Conservation (phyloP, 2,329 filamentous ascomycete species). For the Lojkania enalia region DNA sequence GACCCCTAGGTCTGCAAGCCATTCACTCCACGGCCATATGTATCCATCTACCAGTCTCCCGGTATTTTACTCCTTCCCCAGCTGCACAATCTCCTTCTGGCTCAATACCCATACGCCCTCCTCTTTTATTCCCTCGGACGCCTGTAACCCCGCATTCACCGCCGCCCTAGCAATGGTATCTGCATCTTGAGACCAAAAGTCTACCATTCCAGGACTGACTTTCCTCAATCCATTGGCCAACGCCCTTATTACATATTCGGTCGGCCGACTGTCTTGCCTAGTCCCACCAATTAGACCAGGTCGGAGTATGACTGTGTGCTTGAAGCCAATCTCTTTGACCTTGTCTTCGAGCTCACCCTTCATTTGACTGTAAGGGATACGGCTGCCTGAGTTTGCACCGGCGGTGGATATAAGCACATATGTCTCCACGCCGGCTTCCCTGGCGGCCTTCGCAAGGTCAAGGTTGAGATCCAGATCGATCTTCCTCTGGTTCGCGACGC, state of each 20-base stretch:
- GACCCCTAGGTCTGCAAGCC: too few species aligned
- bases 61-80: constrained; percentile 61
- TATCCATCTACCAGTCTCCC: too few species aligned
- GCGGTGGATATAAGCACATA: constrained; percentile 75
- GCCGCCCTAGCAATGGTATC: constrained; percentile 71
- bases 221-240: constrained; percentile 61
- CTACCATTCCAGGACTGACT: constrained; percentile 53
- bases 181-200: constrained; percentile 73
- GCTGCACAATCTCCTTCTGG: constrained; percentile 64
- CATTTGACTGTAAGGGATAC: constrained; percentile 68
- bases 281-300: constrained; percentile 77
- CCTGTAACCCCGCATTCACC: constrained; percentile 59
- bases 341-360: constrained; percentile 86
- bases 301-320: constrained; percentile 72
- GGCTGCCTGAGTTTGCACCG: constrained; percentile 52
- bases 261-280: constrained; percentile 62
- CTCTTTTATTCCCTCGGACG: constrained; percentile 56
- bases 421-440: constrained; percentile 69
- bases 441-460: constrained; percentile 74
- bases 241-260: constrained; percentile 61
- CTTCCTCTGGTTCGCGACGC: constrained; percentile 78
- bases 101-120: constrained; percentile 66
- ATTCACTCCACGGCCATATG: too few species aligned
- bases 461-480: constrained; percentile 89
- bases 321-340: constrained; percentile 72